Evolutionary conservation across 305 asterid species (phyloP), one percentile per base, ranked within the genome.

Genomic region (Andrographis paniculata): DNA sequence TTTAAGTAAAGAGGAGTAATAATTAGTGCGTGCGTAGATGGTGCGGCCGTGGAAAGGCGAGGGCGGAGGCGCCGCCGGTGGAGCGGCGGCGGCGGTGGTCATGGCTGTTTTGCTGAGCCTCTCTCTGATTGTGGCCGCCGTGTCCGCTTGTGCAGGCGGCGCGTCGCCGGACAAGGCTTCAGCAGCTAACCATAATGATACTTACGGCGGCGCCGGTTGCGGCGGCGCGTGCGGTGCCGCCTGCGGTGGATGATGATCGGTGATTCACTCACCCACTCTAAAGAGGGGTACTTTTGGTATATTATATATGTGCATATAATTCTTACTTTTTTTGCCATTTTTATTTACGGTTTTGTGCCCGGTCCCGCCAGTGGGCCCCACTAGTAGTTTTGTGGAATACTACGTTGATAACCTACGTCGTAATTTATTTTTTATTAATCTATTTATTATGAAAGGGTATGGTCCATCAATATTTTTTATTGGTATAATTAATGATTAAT

Each of bases 231-330:
- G 76, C 15, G 76, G 72, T 5, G 33, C 45, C 31, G 64, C 44
- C 46, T 65, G 76, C n/a, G 77, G 70, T 0, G 72, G 65, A 11
- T 69, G 65, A 69, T 27, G 31, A n/a, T n/a, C n/a, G n/a, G n/a
- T n/a, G n/a, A n/a, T n/a, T n/a, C n/a, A n/a, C n/a, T n/a, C n/a
- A n/a, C n/a, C n/a, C n/a, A 27, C 14, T 9, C 35, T 14, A 14
- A 41, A 10, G 4, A 8, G 9, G 1, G 7, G 11, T 27, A 8
- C 22, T 16, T 28, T 30, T 48, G 39, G 42, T 38, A 17, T 4
- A 10, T 53, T 48, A 41, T 20, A 18, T n/a, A n/a, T n/a, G n/a
- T n/a, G n/a, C n/a, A n/a, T n/a, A n/a, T n/a, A n/a, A n/a, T n/a
- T n/a, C n/a, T n/a, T n/a, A n/a, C n/a, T n/a, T n/a, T n/a, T n/a